These are phyloP conservation scores for Forsythia viridissima DNA, from an alignment of 257 asterid species.

Conservation along the genomic window DNA sequence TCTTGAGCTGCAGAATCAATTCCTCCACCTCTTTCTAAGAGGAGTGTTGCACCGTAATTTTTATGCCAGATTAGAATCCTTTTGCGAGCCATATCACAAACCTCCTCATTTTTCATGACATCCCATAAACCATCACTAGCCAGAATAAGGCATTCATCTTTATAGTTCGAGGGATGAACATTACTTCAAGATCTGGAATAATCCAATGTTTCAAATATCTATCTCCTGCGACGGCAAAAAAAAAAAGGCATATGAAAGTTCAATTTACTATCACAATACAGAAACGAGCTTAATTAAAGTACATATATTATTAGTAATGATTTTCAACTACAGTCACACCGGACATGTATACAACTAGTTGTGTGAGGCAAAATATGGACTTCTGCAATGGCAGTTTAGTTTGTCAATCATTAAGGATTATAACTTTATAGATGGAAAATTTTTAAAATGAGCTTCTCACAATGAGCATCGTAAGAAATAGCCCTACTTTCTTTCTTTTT, in stretches of 20 bases:
- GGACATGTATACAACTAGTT: neutral
- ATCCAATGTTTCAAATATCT: constrained; percentile 51
- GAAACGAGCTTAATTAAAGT: neutral
- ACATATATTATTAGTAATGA: neutral
- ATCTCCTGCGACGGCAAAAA: constrained; percentile 33
- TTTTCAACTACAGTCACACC: neutral
- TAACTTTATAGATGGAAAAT: neutral
- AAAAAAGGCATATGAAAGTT: neutral
- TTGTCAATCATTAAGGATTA: neutral
- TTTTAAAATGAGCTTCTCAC: neutral
- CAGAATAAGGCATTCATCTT: constrained; percentile 53
- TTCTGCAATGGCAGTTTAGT: neutral
- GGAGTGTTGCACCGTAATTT: constrained; percentile 25
- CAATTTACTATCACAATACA: neutral
- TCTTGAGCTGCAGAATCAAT: constrained; percentile 49
- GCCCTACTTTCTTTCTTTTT: neutral
- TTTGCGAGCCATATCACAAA: constrained; percentile 49
- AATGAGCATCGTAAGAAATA: neutral
- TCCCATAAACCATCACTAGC: constrained; percentile 62
- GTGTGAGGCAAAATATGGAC: neutral
- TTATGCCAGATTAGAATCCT: constrained; percentile 54
- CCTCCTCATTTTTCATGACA: constrained; percentile 49
- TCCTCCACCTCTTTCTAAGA: constrained; percentile 27
- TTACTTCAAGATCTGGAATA: constrained; percentile 45
- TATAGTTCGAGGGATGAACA: constrained; percentile 39